Evolutionary conservation across 129 eudicot species (phyloP).

Genomic region (carrot (Daucus carota)): DNA sequence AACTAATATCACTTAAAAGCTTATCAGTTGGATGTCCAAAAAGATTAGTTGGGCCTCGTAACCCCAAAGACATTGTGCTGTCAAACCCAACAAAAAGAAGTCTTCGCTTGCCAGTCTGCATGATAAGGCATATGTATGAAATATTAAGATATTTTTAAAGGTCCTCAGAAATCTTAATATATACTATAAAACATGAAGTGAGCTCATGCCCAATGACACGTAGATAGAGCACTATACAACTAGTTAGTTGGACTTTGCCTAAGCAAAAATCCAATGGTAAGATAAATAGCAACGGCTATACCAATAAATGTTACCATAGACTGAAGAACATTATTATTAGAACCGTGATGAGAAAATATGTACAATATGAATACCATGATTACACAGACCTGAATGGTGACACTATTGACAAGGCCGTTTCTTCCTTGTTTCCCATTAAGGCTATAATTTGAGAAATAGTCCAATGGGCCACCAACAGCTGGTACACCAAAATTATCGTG

Average conservation of each 20-base stretch:
- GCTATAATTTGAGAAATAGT: slow-evolving; percentile 70
- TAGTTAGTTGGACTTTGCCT: background rate
- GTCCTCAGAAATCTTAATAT: background rate
- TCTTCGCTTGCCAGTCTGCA: slow-evolving; percentile 58
- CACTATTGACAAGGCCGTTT: slow-evolving; percentile 58
- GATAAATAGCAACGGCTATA: background rate
- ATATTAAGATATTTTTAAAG: background rate
- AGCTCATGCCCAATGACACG: background rate
- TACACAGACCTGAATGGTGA: slow-evolving; percentile 63
- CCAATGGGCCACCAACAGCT: slow-evolving; percentile 40
- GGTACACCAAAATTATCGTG: slow-evolving; percentile 94
- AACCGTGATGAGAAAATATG: background rate
- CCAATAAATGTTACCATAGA: background rate
- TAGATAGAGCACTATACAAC: background rate
- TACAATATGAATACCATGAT: background rate
- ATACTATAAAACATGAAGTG: background rate
- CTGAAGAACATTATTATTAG: too few species aligned
- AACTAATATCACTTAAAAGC: slow-evolving; percentile 48
- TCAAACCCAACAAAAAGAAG: slow-evolving; percentile 78
- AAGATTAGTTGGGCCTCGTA: slow-evolving; percentile 93
- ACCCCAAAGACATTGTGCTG: slow-evolving; percentile 61
- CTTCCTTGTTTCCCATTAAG: slow-evolving; percentile 58
- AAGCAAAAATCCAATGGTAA: background rate
- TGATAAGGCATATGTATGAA: slow-evolving; percentile 19
- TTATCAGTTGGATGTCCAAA: slow-evolving; percentile 90